Evolutionary conservation across 106 monocot species (phyloP), one percentile per base, ranked within the genome.

Genomic region (Dactylorhiza incarnata): DNA sequence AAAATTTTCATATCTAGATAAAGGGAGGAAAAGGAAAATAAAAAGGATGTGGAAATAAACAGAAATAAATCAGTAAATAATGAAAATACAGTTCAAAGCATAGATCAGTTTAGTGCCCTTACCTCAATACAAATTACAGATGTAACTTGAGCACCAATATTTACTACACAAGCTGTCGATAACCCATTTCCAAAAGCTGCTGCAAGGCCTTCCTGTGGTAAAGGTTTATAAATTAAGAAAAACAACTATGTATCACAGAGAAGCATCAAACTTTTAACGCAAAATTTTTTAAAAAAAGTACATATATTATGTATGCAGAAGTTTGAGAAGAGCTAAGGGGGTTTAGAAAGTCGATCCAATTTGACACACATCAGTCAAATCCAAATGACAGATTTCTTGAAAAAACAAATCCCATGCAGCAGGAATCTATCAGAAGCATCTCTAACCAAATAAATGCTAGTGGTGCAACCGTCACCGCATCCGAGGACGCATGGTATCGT

Each of bases 121-220:
- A 73, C 97, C 94, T 99, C 97, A 52, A 99, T 82, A 68, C 97
- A 99, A 65, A 91, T 89, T 62, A 99, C 79, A 26, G 94, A 89
- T 75, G 97, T 89, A 61, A 94, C 85, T 70, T 99, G 94, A 71
- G 97, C 89, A 75, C 97, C 97, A 79, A 99, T 81, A 59, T 94
- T 94, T 52, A 99, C 97, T 76, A 99, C 86, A 85, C 97, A 99
- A 72, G 94, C 89, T 49, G 94, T 99, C 6, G 97, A 89, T 77
- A 99, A 84, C 13, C 97, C 97, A 85, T 99, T 99, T n/a, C 97
- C 97, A 88, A 91, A 99, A 6, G 91, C 88, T 71, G 94, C 94
- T 82, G 97, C 97, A 80, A 99, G 91, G 76, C 94, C 94, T 88
- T 99, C 97, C 97, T 99, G 76, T 44, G 62, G 55, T 22, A 82